Base-by-base conservation (phyloP, 176 grass and related monocot genomes). In the Eleusine indica region DNA sequence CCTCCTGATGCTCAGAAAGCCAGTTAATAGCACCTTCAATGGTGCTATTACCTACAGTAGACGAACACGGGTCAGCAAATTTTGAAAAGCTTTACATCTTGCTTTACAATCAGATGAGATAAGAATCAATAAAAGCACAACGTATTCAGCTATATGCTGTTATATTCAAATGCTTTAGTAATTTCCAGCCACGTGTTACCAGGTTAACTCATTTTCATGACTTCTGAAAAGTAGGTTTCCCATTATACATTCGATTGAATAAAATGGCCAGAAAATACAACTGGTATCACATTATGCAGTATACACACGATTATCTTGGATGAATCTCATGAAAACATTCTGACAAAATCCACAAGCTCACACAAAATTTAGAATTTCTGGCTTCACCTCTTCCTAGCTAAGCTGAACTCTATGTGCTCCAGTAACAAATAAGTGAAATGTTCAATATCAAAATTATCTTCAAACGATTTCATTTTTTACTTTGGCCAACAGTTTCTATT, bases 1-100 rank as follows among this genome's bases (percentile, higher is more conserved):
- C 97, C 58, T 99, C 89, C 73, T 99, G 91, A 77, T 99, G 97
- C 88, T 92, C 97, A 64, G 97, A 94, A 83, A 99, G 87, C 97
- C 97, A 99, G 65, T 96, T 96, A 76, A 99, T 94, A 46, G 93
- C 97, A 86, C 87, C 91, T 85, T 99, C 97, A 17, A 99, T 90
- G 88, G 88, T 96, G 91, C 89, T 96, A 91, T 99, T 99, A 81
- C 97, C 93, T 99, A 71, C n/a, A 82, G 42, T 70, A 88, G 15
- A 91, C 74, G 65, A 69, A 82, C 12, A 71, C 54, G 15, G 19
- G 14, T 64, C 41, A 76, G 10, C 4, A n/a, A 81, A 81, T 71
- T 41, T 66, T 44, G 29, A 84, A 75, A 5, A 82, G 15, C 19
- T 47, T 54, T 70, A 7, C 40, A 46, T 75, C 42, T 75, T 63